Base-by-base conservation (phyloP, 1,139 yeast species). In the Sugiyamaella novakii region DNA sequence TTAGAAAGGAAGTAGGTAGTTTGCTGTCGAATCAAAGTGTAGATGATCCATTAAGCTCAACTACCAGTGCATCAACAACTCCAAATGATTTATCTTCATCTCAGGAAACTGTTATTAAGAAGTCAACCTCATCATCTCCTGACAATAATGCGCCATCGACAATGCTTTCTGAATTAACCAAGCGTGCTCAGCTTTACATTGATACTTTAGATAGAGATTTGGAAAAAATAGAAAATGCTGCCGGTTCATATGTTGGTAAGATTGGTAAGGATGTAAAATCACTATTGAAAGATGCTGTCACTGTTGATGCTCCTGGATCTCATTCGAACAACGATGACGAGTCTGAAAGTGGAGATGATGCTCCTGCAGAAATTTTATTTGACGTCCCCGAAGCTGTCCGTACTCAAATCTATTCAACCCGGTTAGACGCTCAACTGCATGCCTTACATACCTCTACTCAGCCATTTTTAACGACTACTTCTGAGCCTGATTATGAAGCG, bases 161-260 rank as follows among this genome's bases (percentile, higher is more conserved):
- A 27, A 66, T 69, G 69, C 56, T 74, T 17, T 58, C 61, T 11
- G 61, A 65, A 38, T 57, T 74, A 27, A 61, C 72, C 24, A 59
- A 61, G 22, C 77, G 75, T 54, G 86, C 91, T 5, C 81, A 75
- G 57, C 35, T 49, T 60, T 83, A 83, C 44, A 72, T 86, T 52
- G 91, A 85, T 59, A 73, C 75, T 5, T 72, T 86, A 49, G 95
- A 86, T 63, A 72, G 78, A 21, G 85, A 80, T 55, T 71, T 87
- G 45, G 95, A 84, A 58, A 72, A 73, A 49, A 79, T 86, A 7
- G 95, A 84, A 61, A 76, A 76, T 52, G 73, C 73, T 40, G 88
- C 92, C 0, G 79, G 84, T 0, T 73, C 74, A 27, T 81, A 80
- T 55, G 79, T 83, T 11, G 66, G 72, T 37, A 79, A 76, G 60